These are phyloP conservation scores for Berkeleyomyces rouxiae DNA, from an alignment of 2,329 filamentous ascomycete genomes.

Conservation along the genomic window DNA sequence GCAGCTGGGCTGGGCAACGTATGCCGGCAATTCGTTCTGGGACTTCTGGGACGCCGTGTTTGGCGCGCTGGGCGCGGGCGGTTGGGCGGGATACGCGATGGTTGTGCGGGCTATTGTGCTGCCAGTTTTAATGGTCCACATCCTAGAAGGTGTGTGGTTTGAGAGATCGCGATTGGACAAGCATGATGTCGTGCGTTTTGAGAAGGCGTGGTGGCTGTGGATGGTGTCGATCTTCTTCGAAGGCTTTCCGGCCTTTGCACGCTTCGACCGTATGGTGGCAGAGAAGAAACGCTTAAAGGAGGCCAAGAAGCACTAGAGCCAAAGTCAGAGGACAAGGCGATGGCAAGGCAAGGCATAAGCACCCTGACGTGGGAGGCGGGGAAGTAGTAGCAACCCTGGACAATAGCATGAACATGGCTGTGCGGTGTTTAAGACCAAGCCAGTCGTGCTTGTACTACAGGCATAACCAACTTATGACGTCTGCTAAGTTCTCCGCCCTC, in stretches of 20 bases:
- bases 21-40: slow-evolving; percentile 34
- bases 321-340: too few species aligned
- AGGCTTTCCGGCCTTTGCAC: slow-evolving; percentile 30
- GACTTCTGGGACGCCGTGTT: slow-evolving; percentile 32
- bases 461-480: not conserved
- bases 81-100: slow-evolving; percentile 39
- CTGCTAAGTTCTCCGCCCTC: not conserved
- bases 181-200: slow-evolving; percentile 31
- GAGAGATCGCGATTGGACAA: slow-evolving; percentile 29
- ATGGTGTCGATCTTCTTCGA: slow-evolving; percentile 35
- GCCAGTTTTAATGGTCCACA: slow-evolving; percentile 48
- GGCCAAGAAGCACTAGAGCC: slow-evolving; percentile 24
- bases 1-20: slow-evolving; percentile 22
- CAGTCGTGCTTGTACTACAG: too few species aligned
- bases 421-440: not conserved
- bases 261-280: slow-evolving; percentile 30
- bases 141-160: slow-evolving; percentile 41
- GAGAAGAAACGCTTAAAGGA: slow-evolving; percentile 24
- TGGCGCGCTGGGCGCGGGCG: slow-evolving; percentile 27
- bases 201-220: slow-evolving; percentile 39
- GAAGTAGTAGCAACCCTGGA: not conserved
- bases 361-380: not conserved
- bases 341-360: not conserved
- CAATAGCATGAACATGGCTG: not conserved
- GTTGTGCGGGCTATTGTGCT: slow-evolving; percentile 42